Evolutionary conservation across 192 early-diverging fungal genomes (phyloP).

Genomic region (Umbelopsis vinacea): DNA sequence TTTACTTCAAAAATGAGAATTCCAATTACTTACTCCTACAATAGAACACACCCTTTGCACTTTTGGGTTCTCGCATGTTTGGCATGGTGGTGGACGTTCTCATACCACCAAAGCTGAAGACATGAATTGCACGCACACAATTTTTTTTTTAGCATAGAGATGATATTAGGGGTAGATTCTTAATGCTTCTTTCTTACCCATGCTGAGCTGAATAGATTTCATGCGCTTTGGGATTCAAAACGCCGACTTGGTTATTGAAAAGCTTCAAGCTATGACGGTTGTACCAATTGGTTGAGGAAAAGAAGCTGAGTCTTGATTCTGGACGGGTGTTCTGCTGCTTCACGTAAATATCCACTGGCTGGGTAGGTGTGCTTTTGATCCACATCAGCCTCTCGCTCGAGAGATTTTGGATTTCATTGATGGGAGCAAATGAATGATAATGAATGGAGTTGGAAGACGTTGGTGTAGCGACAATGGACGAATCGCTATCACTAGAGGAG

Average conservation of each 20-base stretch:
- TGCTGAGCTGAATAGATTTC: not conserved
- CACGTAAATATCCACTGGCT: not conserved
- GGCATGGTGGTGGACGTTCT: not conserved
- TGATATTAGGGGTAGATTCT: no score
- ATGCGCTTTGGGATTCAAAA: not conserved
- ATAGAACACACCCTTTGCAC: not conserved
- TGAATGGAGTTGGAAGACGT: not conserved
- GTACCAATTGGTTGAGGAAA: not conserved
- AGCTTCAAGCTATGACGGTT: not conserved
- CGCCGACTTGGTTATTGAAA: not conserved
- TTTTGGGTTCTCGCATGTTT: not conserved
- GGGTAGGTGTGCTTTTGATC: slow-evolving; percentile 1
- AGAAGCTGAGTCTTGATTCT: not conserved
- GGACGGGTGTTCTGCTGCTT: not conserved
- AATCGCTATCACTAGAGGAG: not conserved
- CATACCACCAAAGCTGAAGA: not conserved
- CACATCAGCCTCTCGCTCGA: not conserved
- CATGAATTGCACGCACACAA: not conserved
- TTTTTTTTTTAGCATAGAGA: no score
- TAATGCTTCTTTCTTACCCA: not conserved
- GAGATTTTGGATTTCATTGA: slow-evolving; percentile 2
- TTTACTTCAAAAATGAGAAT: not conserved
- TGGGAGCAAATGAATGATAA: slow-evolving; percentile 8
- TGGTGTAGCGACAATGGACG: no score
- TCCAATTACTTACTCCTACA: not conserved